These are phyloP conservation scores for Daedaleopsis nitida DNA, from an alignment of 768 basidiomycete species.

Conservation along the genomic window DNA sequence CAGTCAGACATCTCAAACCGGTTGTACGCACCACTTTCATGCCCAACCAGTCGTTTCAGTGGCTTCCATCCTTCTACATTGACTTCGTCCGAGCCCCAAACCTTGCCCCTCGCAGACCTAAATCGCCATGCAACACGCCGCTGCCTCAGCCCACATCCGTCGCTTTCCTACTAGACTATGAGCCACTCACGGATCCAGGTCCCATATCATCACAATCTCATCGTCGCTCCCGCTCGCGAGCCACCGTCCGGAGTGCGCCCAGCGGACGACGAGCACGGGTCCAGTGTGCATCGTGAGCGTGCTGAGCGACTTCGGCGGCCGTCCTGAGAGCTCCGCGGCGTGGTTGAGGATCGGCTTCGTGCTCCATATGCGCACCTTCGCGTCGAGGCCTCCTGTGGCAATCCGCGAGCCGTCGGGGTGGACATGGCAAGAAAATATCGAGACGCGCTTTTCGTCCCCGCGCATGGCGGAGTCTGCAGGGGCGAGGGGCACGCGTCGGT, in stretches of 20 bases:
- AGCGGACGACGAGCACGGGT: conserved; percentile 86
- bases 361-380: conserved; percentile 96
- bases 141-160: conserved; percentile 7
- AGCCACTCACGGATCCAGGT: conserved; percentile 85
- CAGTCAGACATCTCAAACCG: conserved; percentile 7
- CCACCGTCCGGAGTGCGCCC: conserved; percentile 93
- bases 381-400: conserved; percentile 96
- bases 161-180: not conserved
- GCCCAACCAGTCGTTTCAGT: conserved; percentile 86
- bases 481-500: not conserved
- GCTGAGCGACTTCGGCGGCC: conserved; percentile 84
- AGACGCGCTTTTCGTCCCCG: conserved; percentile 69
- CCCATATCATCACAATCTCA: conserved; percentile 95
- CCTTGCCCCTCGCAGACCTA: conserved; percentile 79
- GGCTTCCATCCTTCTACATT: conserved; percentile 99
- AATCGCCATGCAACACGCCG: conserved; percentile 6
- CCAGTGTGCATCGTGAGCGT: conserved; percentile 95
- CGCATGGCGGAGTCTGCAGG: conserved; percentile 51
- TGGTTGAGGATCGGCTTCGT: conserved; percentile 90
- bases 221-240: conserved; percentile 97
- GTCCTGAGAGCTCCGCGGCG: conserved; percentile 63
- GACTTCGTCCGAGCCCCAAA: conserved; percentile 94
- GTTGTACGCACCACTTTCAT: conserved; percentile 78
- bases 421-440: conserved; percentile 91
- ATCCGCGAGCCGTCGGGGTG: conserved; percentile 96